Evolutionary conservation across 345 rosid genomes (phyloP).

Genomic region (Atalantia buxifolia): DNA sequence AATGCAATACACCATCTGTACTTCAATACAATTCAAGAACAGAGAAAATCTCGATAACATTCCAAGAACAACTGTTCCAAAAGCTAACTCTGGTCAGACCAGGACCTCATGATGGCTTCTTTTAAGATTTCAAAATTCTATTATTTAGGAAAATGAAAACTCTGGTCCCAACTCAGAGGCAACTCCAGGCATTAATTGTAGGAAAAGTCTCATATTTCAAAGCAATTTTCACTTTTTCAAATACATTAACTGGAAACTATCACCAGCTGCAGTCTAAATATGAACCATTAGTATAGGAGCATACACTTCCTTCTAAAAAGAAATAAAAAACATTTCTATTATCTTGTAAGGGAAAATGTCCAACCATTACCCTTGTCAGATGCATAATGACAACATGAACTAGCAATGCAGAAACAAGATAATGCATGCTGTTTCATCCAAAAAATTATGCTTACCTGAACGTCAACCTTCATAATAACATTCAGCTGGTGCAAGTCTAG

Average conservation of each 20-base stretch:
- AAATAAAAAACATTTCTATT: not conserved
- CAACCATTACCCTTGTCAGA: not conserved
- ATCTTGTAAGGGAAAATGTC: not conserved
- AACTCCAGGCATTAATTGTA: not conserved
- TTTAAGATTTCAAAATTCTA: not conserved
- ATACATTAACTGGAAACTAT: not conserved
- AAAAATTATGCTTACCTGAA: conserved; percentile 60
- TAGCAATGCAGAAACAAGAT: not conserved
- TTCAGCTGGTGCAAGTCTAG: conserved; percentile 93
- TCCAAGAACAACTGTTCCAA: not conserved
- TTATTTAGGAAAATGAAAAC: not conserved
- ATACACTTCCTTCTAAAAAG: not conserved
- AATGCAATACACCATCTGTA: not conserved
- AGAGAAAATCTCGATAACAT: not conserved
- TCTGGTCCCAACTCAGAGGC: not conserved
- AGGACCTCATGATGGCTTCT: not conserved
- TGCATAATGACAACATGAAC: not conserved
- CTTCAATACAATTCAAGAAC: not conserved
- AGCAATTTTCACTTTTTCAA: not conserved
- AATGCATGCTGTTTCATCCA: not conserved
- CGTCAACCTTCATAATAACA: conserved; percentile 87
- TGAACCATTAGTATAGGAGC: not conserved
- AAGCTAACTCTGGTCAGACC: not conserved
- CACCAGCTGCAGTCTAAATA: not conserved
- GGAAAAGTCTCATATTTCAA: not conserved